These are phyloP conservation scores for Lactifluus rugatus DNA, from an alignment of 768 basidiomycete genomes.

Conservation along the genomic window DNA sequence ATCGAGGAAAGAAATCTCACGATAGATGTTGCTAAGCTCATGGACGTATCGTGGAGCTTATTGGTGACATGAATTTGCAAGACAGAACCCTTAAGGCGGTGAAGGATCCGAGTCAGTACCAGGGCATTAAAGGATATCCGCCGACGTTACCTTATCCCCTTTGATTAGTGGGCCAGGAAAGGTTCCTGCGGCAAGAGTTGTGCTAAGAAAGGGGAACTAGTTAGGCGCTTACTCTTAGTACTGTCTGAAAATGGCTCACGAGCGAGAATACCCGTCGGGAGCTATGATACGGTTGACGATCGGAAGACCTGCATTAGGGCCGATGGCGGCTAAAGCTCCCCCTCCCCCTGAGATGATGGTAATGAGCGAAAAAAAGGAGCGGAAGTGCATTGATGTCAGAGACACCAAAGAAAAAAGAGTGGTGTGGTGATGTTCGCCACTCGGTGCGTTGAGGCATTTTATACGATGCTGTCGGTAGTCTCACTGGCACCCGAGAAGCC, in stretches of 20 bases:
- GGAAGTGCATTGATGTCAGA: background rate
- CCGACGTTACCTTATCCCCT: background rate
- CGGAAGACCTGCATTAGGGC: constrained; percentile 17
- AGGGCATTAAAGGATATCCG: background rate
- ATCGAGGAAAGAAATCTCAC: constrained; percentile 22
- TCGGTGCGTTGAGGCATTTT: background rate
- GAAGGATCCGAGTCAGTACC: background rate
- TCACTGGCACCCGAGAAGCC: no score
- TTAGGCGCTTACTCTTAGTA: background rate
- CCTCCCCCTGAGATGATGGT: background rate
- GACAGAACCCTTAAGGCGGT: background rate
- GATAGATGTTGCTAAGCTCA: constrained; percentile 41
- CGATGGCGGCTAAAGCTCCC: constrained; percentile 14
- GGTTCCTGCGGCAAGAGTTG: background rate
- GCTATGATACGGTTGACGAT: constrained; percentile 18
- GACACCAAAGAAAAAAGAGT: background rate
- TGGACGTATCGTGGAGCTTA: constrained; percentile 32
- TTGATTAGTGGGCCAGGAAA: constrained; percentile 10
- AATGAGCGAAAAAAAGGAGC: background rate
- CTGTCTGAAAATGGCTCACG: background rate
- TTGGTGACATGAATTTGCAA: constrained; percentile 33
- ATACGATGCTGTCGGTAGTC: background rate
- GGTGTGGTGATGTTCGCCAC: background rate
- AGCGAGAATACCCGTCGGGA: constrained; percentile 23
- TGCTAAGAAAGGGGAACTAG: background rate